A percentile compares a stretch with the other conserved stretches of the same genome.
phyloP scores from a whole-genome alignment of 352 stramenopile genomes.

The Phytopythium mirpurense region DNA sequence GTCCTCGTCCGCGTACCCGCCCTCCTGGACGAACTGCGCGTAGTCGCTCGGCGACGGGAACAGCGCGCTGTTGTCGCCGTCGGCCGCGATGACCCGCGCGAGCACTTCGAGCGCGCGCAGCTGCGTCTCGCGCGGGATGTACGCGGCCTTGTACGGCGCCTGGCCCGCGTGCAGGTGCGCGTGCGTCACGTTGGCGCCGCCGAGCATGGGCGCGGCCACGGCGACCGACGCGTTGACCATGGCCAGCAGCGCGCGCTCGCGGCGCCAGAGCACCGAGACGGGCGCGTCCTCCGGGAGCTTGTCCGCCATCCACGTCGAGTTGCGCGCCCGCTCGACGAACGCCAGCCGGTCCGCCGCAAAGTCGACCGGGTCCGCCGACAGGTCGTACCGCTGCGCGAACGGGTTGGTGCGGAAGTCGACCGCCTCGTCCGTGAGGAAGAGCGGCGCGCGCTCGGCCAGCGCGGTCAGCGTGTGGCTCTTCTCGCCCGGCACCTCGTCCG shows the following conservation, averaged over 20 bases:
- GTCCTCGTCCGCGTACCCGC: constrained; percentile 34
- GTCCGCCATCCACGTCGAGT: constrained; percentile 12
- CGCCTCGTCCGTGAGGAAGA: constrained; percentile 69
- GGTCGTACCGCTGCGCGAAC: constrained; percentile 47
- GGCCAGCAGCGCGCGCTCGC: constrained; percentile 32
- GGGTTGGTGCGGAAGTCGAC: constrained; percentile 34
- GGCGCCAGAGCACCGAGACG: constrained; percentile 46
- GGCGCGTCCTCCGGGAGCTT: constrained; percentile 53
- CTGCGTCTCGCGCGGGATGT: constrained; percentile 33
- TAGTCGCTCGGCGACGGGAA: constrained; percentile 52
- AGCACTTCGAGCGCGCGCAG: constrained; percentile 33
- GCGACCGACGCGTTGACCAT: constrained; percentile 38
- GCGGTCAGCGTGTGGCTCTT: constrained; percentile 30
- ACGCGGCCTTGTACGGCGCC: constrained; percentile 22
- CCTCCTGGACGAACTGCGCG: constrained; percentile 36
- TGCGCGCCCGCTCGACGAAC: constrained; percentile 42
- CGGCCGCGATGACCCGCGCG: constrained; percentile 31
- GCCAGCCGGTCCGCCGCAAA: constrained; percentile 48
- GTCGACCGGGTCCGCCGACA: constrained; percentile 53
- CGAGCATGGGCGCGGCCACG: constrained; percentile 37
- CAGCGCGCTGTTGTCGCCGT: constrained; percentile 25
- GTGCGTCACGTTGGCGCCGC: constrained; percentile 55
- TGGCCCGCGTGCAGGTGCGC: constrained; percentile 35
- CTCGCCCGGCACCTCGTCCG: constrained; percentile 42
- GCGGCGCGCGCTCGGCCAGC: constrained; percentile 32